Conservation (phyloP, 78 protist species). For the Speleostelium caveatum region DNA sequence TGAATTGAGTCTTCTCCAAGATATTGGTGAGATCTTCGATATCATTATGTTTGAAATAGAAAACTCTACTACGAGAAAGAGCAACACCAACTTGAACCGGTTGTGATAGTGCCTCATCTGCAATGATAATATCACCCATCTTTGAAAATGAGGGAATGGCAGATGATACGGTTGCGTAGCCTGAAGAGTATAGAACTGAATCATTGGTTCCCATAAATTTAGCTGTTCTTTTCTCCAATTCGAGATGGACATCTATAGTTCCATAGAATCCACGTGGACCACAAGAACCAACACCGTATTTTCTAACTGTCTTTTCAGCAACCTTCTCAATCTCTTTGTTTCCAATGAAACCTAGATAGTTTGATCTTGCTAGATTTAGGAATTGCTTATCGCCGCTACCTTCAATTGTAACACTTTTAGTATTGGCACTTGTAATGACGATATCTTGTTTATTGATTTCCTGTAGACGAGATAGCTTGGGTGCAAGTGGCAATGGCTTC, state of each 20-base stretch:
- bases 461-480: conserved; percentile 3
- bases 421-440: neutral
- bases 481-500: conserved; percentile 65
- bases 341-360: conserved; percentile 77
- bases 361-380: conserved; percentile 61
- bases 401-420: conserved; percentile 37
- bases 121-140: conserved; percentile 92
- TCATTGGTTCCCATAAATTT: conserved; percentile 76
- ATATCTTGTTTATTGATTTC: neutral
- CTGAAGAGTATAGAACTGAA: conserved; percentile 93
- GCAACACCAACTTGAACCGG: conserved; percentile 85
- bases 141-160: conserved; percentile 95
- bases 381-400: neutral
- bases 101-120: conserved; percentile 82
- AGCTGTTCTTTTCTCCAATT: conserved; percentile 90
- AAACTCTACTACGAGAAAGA: conserved; percentile 83
- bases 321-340: conserved; percentile 31
- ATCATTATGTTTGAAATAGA: conserved; percentile 86
- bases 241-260: conserved; percentile 92
- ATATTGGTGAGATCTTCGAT: conserved; percentile 74
- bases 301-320: conserved; percentile 62
- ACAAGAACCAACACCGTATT: conserved; percentile 98
- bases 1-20: conserved; percentile 37
- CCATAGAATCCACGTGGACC: conserved; percentile 99
- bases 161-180: conserved; percentile 90